phyloP scores from a whole-genome alignment of 2,329 filamentous ascomycete species.

The Harringtonia lauricola region DNA sequence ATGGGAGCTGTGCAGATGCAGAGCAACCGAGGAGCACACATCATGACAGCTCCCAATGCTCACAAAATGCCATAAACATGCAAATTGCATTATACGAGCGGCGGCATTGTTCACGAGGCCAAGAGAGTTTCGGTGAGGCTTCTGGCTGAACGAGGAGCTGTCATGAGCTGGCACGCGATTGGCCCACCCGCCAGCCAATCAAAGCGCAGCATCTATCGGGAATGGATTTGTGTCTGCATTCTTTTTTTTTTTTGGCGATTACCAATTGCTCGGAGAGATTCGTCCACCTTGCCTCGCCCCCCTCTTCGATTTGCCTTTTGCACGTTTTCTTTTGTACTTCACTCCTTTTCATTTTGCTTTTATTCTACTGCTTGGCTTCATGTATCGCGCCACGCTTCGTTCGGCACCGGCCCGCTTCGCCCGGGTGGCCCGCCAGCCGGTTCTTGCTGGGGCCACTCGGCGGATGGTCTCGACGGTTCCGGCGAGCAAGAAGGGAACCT shows the following conservation, averaged over 20 bases:
- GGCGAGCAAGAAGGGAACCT: constrained; percentile 60
- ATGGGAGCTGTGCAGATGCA: no score
- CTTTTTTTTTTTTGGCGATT: not conserved
- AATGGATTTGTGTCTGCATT: not conserved
- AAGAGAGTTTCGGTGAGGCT: no score
- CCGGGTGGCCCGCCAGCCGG: constrained; percentile 28
- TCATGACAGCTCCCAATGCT: no score
- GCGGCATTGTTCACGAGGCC: no score
- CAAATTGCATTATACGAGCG: no score
- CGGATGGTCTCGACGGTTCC: constrained; percentile 44
- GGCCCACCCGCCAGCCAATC: not conserved
- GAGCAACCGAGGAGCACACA: no score
- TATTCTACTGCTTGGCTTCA: constrained; percentile 15
- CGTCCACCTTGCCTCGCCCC: no score
- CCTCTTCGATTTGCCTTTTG: not conserved
- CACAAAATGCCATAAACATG: no score
- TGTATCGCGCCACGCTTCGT: constrained; percentile 43
- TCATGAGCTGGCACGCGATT: no score
- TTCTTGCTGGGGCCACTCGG: constrained; percentile 28
- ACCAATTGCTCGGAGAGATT: not conserved
- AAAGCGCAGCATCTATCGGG: not conserved
- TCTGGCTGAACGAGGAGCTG: no score
- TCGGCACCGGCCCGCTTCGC: constrained; percentile 31
- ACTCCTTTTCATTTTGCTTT: constrained; percentile 8
- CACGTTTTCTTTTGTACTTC: not conserved